phyloP scores from a whole-genome alignment of 2,329 filamentous ascomycete genomes.

The Paraphaeosphaeria sporulosa region DNA sequence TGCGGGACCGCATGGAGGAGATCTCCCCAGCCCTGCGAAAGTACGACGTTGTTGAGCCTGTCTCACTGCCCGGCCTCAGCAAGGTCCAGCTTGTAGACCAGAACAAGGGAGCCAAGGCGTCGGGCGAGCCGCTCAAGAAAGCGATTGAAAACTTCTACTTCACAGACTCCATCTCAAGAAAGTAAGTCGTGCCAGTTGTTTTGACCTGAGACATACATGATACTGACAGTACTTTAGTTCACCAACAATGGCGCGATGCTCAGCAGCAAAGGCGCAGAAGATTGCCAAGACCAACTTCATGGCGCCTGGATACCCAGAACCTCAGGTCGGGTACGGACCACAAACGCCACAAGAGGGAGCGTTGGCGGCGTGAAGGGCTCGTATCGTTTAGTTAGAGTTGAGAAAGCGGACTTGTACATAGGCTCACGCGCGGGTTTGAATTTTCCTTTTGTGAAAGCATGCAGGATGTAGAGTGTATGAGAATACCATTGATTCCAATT shows the following conservation, averaged over 20 bases:
- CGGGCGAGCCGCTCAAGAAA: conserved; percentile 77
- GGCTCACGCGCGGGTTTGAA: conserved; percentile 24
- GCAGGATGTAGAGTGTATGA: conserved; percentile 33
- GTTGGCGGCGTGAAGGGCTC: conserved; percentile 20
- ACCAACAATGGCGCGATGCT: conserved; percentile 97
- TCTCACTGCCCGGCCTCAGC: conserved; percentile 74
- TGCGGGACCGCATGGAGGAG: conserved; percentile 93
- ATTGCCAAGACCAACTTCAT: conserved; percentile 60
- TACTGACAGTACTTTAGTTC: conserved; percentile 66
- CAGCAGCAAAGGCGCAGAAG: conserved; percentile 79
- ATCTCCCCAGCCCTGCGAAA: conserved; percentile 88
- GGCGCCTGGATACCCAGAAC: conserved; percentile 55
- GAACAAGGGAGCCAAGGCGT: conserved; percentile 86
- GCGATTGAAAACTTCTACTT: conserved; percentile 97
- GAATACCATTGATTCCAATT: conserved; percentile 24
- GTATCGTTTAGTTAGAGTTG: conserved; percentile 26
- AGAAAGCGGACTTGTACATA: conserved; percentile 40
- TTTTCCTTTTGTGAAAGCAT: conserved; percentile 27
- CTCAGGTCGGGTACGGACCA: conserved; percentile 53
- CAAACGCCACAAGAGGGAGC: conserved; percentile 31
- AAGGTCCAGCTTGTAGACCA: conserved; percentile 96
- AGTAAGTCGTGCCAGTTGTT: conserved; percentile 63
- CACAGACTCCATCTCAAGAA: conserved; percentile 95
- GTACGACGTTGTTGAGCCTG: conserved; percentile 90
- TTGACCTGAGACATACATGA: neutral